phyloP scores from a whole-genome alignment of 2,329 filamentous ascomycete species.

The Blumeriella jaapii region DNA sequence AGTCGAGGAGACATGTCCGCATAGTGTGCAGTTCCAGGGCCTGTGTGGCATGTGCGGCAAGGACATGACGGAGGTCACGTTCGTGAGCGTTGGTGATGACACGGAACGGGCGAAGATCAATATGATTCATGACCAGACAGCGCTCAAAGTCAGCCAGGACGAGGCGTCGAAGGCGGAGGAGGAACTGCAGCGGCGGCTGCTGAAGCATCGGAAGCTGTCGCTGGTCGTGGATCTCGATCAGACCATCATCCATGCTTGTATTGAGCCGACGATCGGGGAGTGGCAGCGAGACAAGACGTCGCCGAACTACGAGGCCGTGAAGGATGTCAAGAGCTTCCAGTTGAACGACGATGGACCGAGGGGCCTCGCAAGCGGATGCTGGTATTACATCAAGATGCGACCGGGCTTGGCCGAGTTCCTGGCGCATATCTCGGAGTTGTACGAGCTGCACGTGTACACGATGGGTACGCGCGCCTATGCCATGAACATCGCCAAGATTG shows the following conservation, averaged over 20 bases:
- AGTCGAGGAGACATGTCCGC: constrained; percentile 82
- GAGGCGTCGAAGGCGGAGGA: constrained; percentile 77
- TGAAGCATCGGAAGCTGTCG: constrained; percentile 73
- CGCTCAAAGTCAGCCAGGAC: constrained; percentile 70
- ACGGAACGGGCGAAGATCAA: constrained; percentile 83
- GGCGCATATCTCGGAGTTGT: constrained; percentile 63
- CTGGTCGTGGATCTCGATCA: constrained; percentile 96
- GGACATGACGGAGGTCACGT: constrained; percentile 87
- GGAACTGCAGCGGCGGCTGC: constrained; percentile 71
- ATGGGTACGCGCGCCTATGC: constrained; percentile 99
- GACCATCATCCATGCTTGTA: constrained; percentile 96
- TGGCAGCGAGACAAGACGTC: constrained; percentile 86
- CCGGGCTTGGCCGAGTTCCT: constrained; percentile 78
- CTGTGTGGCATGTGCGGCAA: constrained; percentile 88
- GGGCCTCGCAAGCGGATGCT: constrained; percentile 59
- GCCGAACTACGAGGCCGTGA: constrained; percentile 83
- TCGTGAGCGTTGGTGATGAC: constrained; percentile 69
- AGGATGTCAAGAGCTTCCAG: constrained; percentile 80
- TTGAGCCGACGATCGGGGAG: constrained; percentile 90
- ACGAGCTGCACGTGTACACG: constrained; percentile 96
- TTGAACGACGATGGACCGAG: constrained; percentile 73
- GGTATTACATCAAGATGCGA: constrained; percentile 97
- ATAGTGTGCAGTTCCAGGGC: constrained; percentile 83
- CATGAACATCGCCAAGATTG: constrained; percentile 78
- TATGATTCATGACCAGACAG: constrained; percentile 86